Base-by-base conservation (phyloP, 306 rosid species). In the Albizia julibrissin region DNA sequence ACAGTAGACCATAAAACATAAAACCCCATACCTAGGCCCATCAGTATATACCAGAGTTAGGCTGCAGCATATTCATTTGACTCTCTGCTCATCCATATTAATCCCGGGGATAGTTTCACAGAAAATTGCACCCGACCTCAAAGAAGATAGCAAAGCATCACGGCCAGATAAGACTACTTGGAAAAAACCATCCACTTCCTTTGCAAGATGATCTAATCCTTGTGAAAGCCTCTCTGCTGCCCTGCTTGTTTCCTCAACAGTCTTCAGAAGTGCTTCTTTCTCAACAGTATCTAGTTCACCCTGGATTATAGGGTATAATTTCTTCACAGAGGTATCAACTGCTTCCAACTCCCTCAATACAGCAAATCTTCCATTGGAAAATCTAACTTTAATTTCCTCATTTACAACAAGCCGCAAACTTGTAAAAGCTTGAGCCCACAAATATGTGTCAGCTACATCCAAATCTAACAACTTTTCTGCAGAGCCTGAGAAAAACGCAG, bases 131-230 rank as follows among this genome's bases (percentile, higher is more conserved):
- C 85, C 87, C 8, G 86, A 83, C 87, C 99, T 91, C 70, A 95
- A 82, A 83, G 68, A 90, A 19, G 89, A 85, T 31, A 95, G 95
- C 89, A 93, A 83, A 18, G 94, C 87, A 52, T 95, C 97, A 6
- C 99, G 98, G 22, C 98, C 94, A 1, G 78, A 21, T 87, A 95
- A 83, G 58, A 95, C 91, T 80, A 88, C 84, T 15, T 86, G 91
- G 84, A 95, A 95, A 85, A 93, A 95, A 13, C 87, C 86, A 82
- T 93, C 97, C 43, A 95, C 98, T 83, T 88, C 95, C 85, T 95
- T 89, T 19, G 92, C 85, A 54, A 93, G 95, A 87, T 85, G 87
- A 89, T 95, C 98, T 2, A 95, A 73, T 76, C 97, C 98, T 65
- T 87, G 86, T 1, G 97, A 90, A 62, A 95, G 91, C 71, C 77